A percentile compares a stretch with the other conserved stretches of the same genome.
Evolutionary conservation across 2,329 filamentous ascomycete species (phyloP).

Genomic region (Salinomyces thailandicus): DNA sequence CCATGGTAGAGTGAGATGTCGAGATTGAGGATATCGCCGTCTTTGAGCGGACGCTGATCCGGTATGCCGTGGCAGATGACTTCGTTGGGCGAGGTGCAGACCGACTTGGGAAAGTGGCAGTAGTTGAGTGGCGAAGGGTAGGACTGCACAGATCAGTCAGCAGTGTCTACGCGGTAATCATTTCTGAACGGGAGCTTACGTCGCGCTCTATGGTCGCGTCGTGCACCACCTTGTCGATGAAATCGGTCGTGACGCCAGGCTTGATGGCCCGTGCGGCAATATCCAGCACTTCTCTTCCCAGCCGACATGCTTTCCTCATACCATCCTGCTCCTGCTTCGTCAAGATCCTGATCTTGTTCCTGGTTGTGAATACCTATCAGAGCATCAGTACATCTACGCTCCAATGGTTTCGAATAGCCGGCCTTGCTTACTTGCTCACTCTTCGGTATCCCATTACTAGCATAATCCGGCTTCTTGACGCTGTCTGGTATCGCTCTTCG

Average conservation of each 20-base stretch:
- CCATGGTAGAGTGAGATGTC: slow-evolving; percentile 91
- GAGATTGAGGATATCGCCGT: slow-evolving; percentile 95
- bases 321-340: slow-evolving; percentile 70
- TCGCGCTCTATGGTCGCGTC: slow-evolving; percentile 88
- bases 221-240: slow-evolving; percentile 90
- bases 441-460: slow-evolving; percentile 64
- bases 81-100: slow-evolving; percentile 93
- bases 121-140: slow-evolving; percentile 95
- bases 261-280: slow-evolving; percentile 72
- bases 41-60: slow-evolving; percentile 72
- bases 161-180: neutral
- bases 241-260: slow-evolving; percentile 91
- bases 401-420: too few relatives aligned
- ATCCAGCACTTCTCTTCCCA: slow-evolving; percentile 86
- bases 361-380: slow-evolving; percentile 44
- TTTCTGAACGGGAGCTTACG: slow-evolving; percentile 39
- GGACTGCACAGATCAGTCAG: slow-evolving; percentile 45
- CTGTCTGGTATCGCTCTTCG: slow-evolving; percentile 63
- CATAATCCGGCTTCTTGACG: slow-evolving; percentile 81
- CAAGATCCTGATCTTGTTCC: slow-evolving; percentile 74
- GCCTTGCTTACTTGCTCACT: slow-evolving; percentile 58
- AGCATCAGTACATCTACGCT: too few relatives aligned
- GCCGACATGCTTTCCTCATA: slow-evolving; percentile 84
- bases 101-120: slow-evolving; percentile 92
- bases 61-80: slow-evolving; percentile 98